A percentile compares a stretch with the other conserved stretches of the same genome.
Evolutionary conservation across 1,284 basidiomycete genomes (phyloP).

Genomic region (Sphagnurus paluster): DNA sequence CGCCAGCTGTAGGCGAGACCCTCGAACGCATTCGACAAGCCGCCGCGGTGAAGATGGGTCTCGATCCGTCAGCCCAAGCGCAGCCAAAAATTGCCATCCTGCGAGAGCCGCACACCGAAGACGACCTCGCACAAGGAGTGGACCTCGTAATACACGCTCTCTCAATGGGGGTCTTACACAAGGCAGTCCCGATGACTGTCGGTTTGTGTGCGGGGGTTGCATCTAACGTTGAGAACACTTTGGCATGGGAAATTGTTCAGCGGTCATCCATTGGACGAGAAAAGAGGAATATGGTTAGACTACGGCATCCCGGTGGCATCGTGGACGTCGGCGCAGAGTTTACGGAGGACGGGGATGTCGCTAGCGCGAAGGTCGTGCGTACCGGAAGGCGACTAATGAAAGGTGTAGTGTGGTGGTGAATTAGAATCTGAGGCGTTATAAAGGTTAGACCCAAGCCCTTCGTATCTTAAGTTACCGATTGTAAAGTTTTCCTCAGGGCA

Average conservation of each 20-base stretch:
- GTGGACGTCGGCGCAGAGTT: constrained; percentile 66
- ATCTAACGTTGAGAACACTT: constrained; percentile 48
- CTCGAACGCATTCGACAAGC: constrained; percentile 57
- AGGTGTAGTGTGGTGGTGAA: constrained; percentile 66
- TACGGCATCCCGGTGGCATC: constrained; percentile 64
- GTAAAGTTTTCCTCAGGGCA: no score
- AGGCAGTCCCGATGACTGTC: constrained; percentile 74
- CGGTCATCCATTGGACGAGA: constrained; percentile 15
- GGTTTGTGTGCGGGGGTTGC: constrained; percentile 73
- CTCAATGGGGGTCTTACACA: constrained; percentile 74
- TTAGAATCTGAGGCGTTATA: not conserved
- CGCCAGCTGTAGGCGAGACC: constrained; percentile 31
- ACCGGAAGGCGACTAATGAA: constrained; percentile 72
- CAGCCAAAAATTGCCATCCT: constrained; percentile 75
- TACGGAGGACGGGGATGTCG: constrained; percentile 42
- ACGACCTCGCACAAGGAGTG: constrained; percentile 31
- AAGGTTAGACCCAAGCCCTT: not conserved
- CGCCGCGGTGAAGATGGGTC: constrained; percentile 63
- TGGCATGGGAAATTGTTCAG: constrained; percentile 50
- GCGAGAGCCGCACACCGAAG: constrained; percentile 31
- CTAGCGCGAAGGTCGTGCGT: constrained; percentile 61
- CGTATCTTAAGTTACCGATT: no score
- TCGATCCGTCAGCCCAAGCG: constrained; percentile 59
- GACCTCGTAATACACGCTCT: constrained; percentile 64
- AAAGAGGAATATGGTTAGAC: constrained; percentile 37